Percentiles rank a stretch among this genome's conserved stretches.
Evolutionary conservation across 768 basidiomycete species (phyloP).

Genomic region (Lentinula edodes): DNA sequence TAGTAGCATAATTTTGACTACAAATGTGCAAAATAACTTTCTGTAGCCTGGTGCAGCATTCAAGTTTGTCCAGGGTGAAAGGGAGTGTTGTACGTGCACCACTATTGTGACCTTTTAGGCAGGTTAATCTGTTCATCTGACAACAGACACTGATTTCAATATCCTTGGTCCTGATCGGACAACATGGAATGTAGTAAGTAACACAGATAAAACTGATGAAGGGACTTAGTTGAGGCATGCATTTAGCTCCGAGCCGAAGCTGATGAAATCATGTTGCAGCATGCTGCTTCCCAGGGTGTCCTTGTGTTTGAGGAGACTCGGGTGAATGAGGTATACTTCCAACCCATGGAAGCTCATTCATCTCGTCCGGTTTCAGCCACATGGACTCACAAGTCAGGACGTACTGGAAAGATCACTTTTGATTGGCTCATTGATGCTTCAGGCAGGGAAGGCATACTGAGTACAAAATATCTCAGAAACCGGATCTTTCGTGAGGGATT

Average conservation of each 20-base stretch:
- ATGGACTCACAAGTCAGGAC: conserved; percentile 27
- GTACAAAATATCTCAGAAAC: conserved; percentile 63
- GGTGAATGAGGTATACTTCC: conserved; percentile 44
- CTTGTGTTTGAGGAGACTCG: conserved; percentile 49
- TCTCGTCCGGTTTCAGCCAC: conserved; percentile 48
- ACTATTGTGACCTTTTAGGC: no score
- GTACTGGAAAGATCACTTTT: conserved; percentile 50
- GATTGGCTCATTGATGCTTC: conserved; percentile 71
- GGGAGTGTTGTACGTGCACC: conserved; percentile 38
- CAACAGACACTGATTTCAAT: conserved; percentile 53
- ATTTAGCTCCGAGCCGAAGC: conserved; percentile 61
- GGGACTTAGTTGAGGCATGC: no score
- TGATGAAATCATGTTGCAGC: conserved; percentile 50
- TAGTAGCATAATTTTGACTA: no score
- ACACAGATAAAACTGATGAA: no score
- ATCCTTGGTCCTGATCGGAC: conserved; percentile 49
- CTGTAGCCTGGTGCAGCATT: conserved; percentile 53
- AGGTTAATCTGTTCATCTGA: not conserved
- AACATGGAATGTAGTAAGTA: conserved; percentile 55
- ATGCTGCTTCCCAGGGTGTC: conserved; percentile 46
- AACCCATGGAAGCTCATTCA: conserved; percentile 10
- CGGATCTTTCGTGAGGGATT: conserved; percentile 61
- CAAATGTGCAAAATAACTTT: no score
- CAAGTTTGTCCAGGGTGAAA: conserved; percentile 57
- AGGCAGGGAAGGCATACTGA: conserved; percentile 65